These are phyloP conservation scores for Fusarium ramigenum DNA, from an alignment of 2,329 filamentous ascomycete species.

Conservation along the genomic window DNA sequence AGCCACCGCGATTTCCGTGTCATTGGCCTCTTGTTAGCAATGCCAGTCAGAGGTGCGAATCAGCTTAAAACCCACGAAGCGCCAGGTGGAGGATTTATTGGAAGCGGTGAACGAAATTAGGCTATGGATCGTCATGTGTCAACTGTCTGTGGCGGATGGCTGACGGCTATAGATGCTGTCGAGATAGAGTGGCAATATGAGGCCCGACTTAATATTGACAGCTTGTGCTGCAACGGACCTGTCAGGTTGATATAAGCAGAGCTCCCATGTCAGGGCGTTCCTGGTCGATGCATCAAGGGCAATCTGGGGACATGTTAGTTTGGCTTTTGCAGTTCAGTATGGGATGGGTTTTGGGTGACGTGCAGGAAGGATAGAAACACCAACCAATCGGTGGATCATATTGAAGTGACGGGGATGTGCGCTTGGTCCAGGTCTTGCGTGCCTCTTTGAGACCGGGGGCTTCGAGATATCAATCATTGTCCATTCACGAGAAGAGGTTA, in stretches of 20 bases:
- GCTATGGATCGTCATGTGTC: slow-evolving; percentile 34
- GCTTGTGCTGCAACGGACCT: not conserved
- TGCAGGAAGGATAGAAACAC: slow-evolving; percentile 33
- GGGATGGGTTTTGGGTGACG: slow-evolving; percentile 35
- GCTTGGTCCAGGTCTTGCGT: slow-evolving; percentile 39
- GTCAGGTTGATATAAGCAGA: slow-evolving; percentile 14
- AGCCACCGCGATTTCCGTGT: slow-evolving; percentile 18
- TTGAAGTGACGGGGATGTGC: slow-evolving; percentile 22
- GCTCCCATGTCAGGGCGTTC: slow-evolving; percentile 17
- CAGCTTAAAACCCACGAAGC: slow-evolving; percentile 16
- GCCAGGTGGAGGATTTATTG: slow-evolving; percentile 7
- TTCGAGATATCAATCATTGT: slow-evolving; percentile 26
- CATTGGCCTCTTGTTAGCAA: slow-evolving; percentile 12
- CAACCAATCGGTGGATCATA: slow-evolving; percentile 35
- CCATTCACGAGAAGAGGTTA: not conserved
- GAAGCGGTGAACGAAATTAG: slow-evolving; percentile 38
- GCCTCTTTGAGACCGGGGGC: slow-evolving; percentile 23
- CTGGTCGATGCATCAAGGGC: slow-evolving; percentile 25
- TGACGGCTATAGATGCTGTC: slow-evolving; percentile 1
- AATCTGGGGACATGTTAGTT: slow-evolving; percentile 34
- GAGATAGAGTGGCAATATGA: slow-evolving; percentile 13
- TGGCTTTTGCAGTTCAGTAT: slow-evolving; percentile 31
- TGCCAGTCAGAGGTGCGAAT: slow-evolving; percentile 15
- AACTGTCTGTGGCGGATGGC: slow-evolving; percentile 26
- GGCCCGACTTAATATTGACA: not conserved